Percentiles rank a stretch among this genome's conserved stretches.
Conservation (phyloP, 441 rosid genomes). For the Populus trichocarpa region DNA sequence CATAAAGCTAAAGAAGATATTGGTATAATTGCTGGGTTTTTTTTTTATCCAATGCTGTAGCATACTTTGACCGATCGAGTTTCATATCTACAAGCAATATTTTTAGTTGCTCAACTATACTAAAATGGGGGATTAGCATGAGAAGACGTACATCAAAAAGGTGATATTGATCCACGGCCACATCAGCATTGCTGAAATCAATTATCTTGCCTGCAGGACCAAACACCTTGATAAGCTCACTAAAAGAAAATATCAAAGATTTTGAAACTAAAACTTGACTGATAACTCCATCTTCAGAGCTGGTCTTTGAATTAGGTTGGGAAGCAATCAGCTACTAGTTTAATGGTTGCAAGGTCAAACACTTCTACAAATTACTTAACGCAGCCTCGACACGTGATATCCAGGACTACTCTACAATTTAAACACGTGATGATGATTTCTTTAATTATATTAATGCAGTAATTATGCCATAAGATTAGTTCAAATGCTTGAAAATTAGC, state of each 20-base stretch:
- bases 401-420: neutral
- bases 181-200: constrained; percentile 82
- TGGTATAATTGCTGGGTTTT: neutral
- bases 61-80: neutral
- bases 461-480: neutral
- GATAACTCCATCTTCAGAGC: neutral
- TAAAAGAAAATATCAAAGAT: neutral
- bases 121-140: neutral
- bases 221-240: neutral
- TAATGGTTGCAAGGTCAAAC: neutral
- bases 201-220: constrained; percentile 45
- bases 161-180: constrained; percentile 87
- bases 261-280: neutral
- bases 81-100: neutral
- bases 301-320: neutral
- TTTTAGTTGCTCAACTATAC: neutral
- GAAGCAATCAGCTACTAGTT: neutral
- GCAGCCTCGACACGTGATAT: neutral
- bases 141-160: constrained; percentile 49
- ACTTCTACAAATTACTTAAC: neutral
- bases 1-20: neutral
- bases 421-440: neutral
- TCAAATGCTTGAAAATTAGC: neutral
- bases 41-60: neutral
- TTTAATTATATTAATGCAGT: neutral